Conservation (phyloP, 2,329 filamentous ascomycete species). For the Arthrobotrys conoides region DNA sequence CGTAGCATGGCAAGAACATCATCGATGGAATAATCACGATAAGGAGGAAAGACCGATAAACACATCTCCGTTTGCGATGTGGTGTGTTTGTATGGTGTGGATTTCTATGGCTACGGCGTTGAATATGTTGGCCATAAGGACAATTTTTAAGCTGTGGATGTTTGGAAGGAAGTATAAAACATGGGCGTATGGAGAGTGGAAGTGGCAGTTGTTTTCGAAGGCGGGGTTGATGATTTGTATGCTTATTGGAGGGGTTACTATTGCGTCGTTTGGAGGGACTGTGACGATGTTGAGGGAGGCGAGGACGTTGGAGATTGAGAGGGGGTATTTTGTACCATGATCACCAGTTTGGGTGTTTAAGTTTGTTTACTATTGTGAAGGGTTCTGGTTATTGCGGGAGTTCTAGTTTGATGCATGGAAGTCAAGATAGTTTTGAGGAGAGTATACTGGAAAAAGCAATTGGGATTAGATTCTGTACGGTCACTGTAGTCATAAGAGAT, state of each 20-base stretch:
- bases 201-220: constrained; percentile 35
- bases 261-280: constrained; percentile 23
- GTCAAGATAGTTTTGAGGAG: background rate
- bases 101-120: background rate
- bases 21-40: constrained; percentile 26
- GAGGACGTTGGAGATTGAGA: constrained; percentile 27
- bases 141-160: constrained; percentile 24
- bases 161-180: constrained; percentile 32
- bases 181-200: background rate
- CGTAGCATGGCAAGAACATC: constrained; percentile 38
- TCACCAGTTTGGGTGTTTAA: background rate
- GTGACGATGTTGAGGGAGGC: constrained; percentile 32
- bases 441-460: too few species aligned
- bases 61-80: constrained; percentile 27
- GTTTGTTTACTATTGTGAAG: background rate
- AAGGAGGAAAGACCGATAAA: background rate
- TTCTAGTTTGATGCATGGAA: background rate
- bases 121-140: constrained; percentile 27
- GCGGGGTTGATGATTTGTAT: constrained; percentile 10
- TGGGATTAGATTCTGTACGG: background rate
- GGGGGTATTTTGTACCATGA: constrained; percentile 15
- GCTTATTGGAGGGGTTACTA: constrained; percentile 8
- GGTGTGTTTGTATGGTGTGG: constrained; percentile 39
- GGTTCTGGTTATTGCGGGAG: background rate
- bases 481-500: background rate